Conservation (phyloP, 257 asterid genomes). For the Penstemon newberryi region DNA sequence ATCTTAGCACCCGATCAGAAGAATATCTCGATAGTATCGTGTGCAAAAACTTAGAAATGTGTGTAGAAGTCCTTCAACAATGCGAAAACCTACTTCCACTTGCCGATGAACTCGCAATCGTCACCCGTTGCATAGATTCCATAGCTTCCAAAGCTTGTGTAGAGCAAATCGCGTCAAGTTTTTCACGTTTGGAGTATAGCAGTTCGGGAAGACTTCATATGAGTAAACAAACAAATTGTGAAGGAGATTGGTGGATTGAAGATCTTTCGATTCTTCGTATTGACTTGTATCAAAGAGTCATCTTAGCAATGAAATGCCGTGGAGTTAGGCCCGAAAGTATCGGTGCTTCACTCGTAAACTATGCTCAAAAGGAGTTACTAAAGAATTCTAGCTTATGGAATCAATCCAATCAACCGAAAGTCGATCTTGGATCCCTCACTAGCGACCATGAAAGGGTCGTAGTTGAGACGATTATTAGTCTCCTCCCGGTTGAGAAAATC, state of each 20-base stretch:
- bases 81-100: constrained; percentile 87
- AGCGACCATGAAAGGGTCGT: constrained; percentile 63
- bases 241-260: constrained; percentile 96
- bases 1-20: constrained; percentile 72
- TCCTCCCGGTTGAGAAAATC: constrained; percentile 83
- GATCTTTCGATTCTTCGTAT: constrained; percentile 75
- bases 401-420: constrained; percentile 50
- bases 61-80: constrained; percentile 77
- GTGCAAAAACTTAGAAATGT: constrained; percentile 78
- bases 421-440: constrained; percentile 37
- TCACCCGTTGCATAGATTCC: constrained; percentile 68
- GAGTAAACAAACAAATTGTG: constrained; percentile 69
- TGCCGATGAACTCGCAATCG: constrained; percentile 76
- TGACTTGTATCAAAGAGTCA: constrained; percentile 72
- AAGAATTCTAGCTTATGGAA: constrained; percentile 72
- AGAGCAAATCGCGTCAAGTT: constrained; percentile 97
- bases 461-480: constrained; percentile 78
- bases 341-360: constrained; percentile 80
- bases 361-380: constrained; percentile 74
- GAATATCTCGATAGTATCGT: constrained; percentile 72
- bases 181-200: constrained; percentile 86
- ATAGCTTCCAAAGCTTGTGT: constrained; percentile 94
- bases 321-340: constrained; percentile 96
- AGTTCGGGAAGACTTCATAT: constrained; percentile 94
- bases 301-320: constrained; percentile 81